phyloP scores from a whole-genome alignment of 75 land plant species.

The Azolla pinnata region DNA sequence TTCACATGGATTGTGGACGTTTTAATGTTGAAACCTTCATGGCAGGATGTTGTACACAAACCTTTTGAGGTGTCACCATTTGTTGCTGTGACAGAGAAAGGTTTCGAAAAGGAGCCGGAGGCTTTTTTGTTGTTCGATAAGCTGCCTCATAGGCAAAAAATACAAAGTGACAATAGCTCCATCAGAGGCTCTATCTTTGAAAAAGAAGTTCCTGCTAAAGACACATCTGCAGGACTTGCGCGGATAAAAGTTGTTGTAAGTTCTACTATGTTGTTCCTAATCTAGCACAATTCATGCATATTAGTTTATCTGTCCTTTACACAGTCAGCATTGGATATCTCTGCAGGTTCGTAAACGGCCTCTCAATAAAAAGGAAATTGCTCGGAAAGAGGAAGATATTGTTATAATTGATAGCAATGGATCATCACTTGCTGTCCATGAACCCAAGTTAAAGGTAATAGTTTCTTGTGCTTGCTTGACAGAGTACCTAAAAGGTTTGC shows the following conservation, averaged over 20 bases:
- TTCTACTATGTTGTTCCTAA: too few species aligned
- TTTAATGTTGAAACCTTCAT: not conserved
- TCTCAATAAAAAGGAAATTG: conserved; percentile 37
- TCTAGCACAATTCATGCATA: too few species aligned
- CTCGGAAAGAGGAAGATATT: conserved; percentile 44
- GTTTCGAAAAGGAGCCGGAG: not conserved
- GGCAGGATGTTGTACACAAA: not conserved
- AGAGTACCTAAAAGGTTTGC: too few species aligned
- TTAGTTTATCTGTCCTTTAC: too few species aligned
- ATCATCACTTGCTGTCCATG: conserved; percentile 34
- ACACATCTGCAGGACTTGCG: not conserved
- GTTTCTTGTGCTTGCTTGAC: not conserved
- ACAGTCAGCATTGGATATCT: too few species aligned
- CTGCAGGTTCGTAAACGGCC: conserved; percentile 43
- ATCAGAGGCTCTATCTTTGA: not conserved
- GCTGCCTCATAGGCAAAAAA: not conserved
- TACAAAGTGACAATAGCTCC: not conserved
- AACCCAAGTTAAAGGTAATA: conserved; percentile 42
- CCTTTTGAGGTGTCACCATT: not conserved
- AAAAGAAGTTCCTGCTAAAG: not conserved
- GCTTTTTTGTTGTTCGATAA: not conserved
- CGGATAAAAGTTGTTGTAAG: conserved; percentile 3
- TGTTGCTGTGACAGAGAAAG: not conserved
- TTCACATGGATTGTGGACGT: too few species aligned
- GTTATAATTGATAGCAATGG: conserved; percentile 27